Conservation (phyloP, 2,329 filamentous ascomycete genomes). For the Colletotrichum liriopes region DNA sequence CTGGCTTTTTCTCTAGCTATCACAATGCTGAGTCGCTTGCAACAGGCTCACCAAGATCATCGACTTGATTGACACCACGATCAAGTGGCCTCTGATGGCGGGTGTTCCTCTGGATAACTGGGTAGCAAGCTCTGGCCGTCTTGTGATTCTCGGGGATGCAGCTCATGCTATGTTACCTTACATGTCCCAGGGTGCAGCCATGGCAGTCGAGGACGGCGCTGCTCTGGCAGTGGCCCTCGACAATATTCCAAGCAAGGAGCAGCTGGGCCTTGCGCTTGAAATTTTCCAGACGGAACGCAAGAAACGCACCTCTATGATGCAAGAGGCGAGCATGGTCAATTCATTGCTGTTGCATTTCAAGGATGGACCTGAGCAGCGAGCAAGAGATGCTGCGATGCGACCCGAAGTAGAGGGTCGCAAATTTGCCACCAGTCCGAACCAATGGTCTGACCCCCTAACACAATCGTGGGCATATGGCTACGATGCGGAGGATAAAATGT, state of each 20-base stretch:
- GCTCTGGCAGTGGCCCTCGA: slow-evolving; percentile 70
- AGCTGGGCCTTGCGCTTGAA: slow-evolving; percentile 55
- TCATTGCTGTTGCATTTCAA: slow-evolving; percentile 63
- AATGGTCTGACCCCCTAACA: slow-evolving; percentile 64
- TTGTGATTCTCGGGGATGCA: slow-evolving; percentile 75
- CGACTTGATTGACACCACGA: slow-evolving; percentile 50
- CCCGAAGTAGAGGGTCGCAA: slow-evolving; percentile 56
- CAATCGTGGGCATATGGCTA: slow-evolving; percentile 66
- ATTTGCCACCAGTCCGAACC: slow-evolving; percentile 60
- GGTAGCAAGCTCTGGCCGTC: slow-evolving; percentile 69
- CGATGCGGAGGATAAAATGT: slow-evolving; percentile 58
- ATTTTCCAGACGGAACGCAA: slow-evolving; percentile 72
- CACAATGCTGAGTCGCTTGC: background rate
- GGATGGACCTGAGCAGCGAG: slow-evolving; percentile 59
- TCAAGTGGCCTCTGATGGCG: slow-evolving; percentile 54
- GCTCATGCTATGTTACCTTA: slow-evolving; percentile 78
- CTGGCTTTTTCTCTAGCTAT: background rate
- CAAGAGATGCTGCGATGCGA: slow-evolving; percentile 58
- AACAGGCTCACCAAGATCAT: slow-evolving; percentile 54
- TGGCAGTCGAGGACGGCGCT: slow-evolving; percentile 74
- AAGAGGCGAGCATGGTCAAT: slow-evolving; percentile 69
- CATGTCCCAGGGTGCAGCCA: slow-evolving; percentile 69
- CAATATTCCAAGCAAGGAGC: slow-evolving; percentile 54
- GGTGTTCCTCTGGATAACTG: slow-evolving; percentile 56
- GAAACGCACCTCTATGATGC: slow-evolving; percentile 72